Evolutionary conservation across 2,329 filamentous ascomycete species (phyloP), one percentile per base, ranked within the genome.

Genomic region (Nakataea oryzae): DNA sequence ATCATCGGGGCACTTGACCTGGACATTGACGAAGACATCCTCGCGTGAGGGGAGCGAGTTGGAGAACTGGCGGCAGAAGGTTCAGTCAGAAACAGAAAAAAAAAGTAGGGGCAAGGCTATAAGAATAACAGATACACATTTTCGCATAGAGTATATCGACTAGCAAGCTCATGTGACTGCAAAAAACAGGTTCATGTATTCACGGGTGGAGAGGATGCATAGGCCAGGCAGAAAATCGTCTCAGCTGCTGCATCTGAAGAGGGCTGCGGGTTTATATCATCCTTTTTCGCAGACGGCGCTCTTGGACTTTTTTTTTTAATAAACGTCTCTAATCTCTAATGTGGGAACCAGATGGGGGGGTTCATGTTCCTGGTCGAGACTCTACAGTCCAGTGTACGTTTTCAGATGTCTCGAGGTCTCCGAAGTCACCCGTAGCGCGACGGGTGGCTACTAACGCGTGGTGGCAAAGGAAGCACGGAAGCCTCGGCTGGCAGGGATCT

Each of bases 1-100:
- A 89, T 97, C 62, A 93, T 97, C 73, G 92, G 89, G 1, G 83
- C 86, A 29, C 79, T 97, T 78, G 95, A 97, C 72, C 77, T 97
- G 68, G 93, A 91, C 30, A 91, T 97, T 72, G 93, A 97, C 68
- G 87, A 96, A 69, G 92, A 96, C 67, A 91, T 96, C 68, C 55
- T 68, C 27, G 63, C 62, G 30, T 64, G 54, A 62, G 30, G 11
- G 9, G 60, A 21, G 50, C 41, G 13, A 47, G 58, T 24, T 27
- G 47, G 34, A 32, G 58, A 29, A n/a, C 3, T 3, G 41, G 41
- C 21, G 41, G 11, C 17, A 1, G 21, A 50, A 50, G 41, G 21
- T 50, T n/a, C 41, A 50, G n/a, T 1, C 41, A n/a, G 21, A 50
- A 50, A 50, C 41, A 8, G n/a, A 50, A 7, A 50, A 21, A 32